Conservation (phyloP, 1,139 yeast species). For the Kurtzmaniella quercitrusa region DNA sequence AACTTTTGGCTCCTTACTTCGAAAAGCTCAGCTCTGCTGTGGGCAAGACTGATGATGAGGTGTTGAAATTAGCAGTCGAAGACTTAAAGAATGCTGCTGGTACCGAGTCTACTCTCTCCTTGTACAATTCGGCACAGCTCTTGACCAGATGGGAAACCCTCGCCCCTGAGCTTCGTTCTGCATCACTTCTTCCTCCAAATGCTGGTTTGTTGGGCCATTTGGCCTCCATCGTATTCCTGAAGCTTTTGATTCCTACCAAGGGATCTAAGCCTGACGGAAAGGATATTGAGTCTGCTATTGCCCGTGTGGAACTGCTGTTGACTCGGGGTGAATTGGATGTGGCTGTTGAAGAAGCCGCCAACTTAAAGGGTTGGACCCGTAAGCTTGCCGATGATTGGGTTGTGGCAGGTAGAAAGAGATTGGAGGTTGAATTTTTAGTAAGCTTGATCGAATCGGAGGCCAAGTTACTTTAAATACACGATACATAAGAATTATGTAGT, state of each 20-base stretch:
- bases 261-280: conserved; percentile 57
- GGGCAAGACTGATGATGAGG: conserved; percentile 39
- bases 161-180: conserved; percentile 83
- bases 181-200: conserved; percentile 86
- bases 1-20: conserved; percentile 39
- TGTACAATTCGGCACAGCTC: conserved; percentile 64
- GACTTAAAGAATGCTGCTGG: conserved; percentile 43
- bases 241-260: conserved; percentile 65
- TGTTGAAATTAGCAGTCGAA: conserved; percentile 31
- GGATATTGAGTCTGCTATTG: conserved; percentile 85
- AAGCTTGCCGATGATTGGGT: conserved; percentile 91
- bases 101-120: conserved; percentile 52
- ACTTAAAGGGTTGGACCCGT: conserved; percentile 92
- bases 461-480: conserved; percentile 25
- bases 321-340: conserved; percentile 73
- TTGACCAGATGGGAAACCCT: conserved; percentile 69
- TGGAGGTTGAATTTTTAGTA: conserved; percentile 80
- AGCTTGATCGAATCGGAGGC: conserved; percentile 61
- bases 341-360: conserved; percentile 91
- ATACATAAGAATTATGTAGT: background rate
- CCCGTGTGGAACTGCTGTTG: conserved; percentile 77
- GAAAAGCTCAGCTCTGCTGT: conserved; percentile 45
- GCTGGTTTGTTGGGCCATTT: conserved; percentile 94
- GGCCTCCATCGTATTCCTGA: conserved; percentile 73
- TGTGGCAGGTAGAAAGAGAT: conserved; percentile 77